phyloP scores from a whole-genome alignment of 1,284 basidiomycete species.

The Golubevia pallescens region DNA sequence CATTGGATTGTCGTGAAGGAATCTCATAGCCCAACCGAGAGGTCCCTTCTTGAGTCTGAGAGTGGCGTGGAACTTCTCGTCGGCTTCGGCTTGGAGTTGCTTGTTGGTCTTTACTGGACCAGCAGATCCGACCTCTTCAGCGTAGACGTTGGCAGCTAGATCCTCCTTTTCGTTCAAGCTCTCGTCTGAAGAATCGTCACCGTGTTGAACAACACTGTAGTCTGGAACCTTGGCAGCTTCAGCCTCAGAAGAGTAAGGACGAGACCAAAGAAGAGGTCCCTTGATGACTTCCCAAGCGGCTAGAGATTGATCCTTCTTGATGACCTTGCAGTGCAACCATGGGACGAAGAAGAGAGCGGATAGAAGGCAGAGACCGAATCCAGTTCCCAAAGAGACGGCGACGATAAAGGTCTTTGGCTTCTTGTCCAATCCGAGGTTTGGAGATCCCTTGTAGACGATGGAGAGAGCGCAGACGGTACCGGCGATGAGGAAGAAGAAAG shows the following conservation, averaged over 20 bases:
- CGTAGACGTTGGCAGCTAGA: too few species aligned
- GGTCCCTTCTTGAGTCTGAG: slow-evolving; percentile 13
- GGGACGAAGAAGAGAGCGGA: slow-evolving; percentile 34
- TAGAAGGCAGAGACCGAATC: too few species aligned
- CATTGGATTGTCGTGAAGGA: slow-evolving; percentile 16
- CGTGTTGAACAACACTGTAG: slow-evolving; percentile 16
- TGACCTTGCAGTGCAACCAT: slow-evolving; percentile 27
- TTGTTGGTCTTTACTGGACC: slow-evolving; percentile 11
- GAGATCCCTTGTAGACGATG: slow-evolving; percentile 34
- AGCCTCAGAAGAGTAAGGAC: slow-evolving; percentile 7
- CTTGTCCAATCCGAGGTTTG: slow-evolving; percentile 27
- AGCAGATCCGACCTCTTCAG: too few species aligned
- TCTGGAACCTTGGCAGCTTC: slow-evolving; percentile 15
- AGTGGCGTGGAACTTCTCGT: slow-evolving; percentile 16
- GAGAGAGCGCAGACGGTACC: slow-evolving; percentile 12
- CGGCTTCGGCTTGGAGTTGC: slow-evolving; percentile 13
- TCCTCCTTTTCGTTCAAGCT: slow-evolving; percentile 7
- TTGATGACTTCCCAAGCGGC: slow-evolving; percentile 13
- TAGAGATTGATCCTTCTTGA: slow-evolving; percentile 28
- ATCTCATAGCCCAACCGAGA: slow-evolving; percentile 17
- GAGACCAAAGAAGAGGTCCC: slow-evolving; percentile 9
- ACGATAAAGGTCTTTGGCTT: too few species aligned
- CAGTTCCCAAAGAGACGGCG: slow-evolving; percentile 24
- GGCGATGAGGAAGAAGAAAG: slow-evolving; percentile 29
- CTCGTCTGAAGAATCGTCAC: slow-evolving; percentile 15